Evolutionary conservation across 192 early-diverging fungal genomes (phyloP), one percentile per base, ranked within the genome.

Genomic region (Coemansia sp.): DNA sequence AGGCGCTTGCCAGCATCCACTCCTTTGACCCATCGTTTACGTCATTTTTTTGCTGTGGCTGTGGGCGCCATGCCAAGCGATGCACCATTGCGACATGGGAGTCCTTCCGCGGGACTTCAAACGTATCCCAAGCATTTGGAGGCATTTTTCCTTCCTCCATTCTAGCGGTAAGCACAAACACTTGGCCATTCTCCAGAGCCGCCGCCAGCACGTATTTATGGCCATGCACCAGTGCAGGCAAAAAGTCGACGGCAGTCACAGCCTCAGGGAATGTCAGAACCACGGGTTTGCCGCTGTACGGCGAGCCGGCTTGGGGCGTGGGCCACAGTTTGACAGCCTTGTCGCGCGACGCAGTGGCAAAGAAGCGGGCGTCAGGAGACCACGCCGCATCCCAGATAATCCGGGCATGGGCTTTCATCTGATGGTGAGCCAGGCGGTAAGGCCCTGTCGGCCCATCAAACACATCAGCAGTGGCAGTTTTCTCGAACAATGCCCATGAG

Each of bases 331-430:
- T 92, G 55, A 95, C 86, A 1, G 92, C 89, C 76, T 95, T 95
- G 73, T 99, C 97, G 51, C 97, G 86, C n/a, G 93, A 95, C 11
- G 84, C 95, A 4, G 97, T 99, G 27, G 86, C 94, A 87, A 99
- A 98, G 31, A 91, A 86, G 5, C 39, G 45, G 44, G 88, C 93
- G 66, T 94, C 93, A 25, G 84, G 86, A 41, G 86, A 85, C 94
- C 94, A 99, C 4, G 89, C 82, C 36, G 87, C 89, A 70, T 92
- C 90, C 97, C 97, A 99, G 19, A 99, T 88, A 58, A 99, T 96
- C 62, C 97, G 89, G 0, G 93, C 87, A 76, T 99, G 97, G 17
- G 95, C 91, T 76, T 93, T 93, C 50, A 84, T 74, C 34, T 88
- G 87, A 23, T 69, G 68, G 3, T 55, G 67, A 2, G 85, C 70